These are phyloP conservation scores for Aspergillus hancockii DNA, from an alignment of 495 filamentous ascomycete genomes.

Conservation along the genomic window DNA sequence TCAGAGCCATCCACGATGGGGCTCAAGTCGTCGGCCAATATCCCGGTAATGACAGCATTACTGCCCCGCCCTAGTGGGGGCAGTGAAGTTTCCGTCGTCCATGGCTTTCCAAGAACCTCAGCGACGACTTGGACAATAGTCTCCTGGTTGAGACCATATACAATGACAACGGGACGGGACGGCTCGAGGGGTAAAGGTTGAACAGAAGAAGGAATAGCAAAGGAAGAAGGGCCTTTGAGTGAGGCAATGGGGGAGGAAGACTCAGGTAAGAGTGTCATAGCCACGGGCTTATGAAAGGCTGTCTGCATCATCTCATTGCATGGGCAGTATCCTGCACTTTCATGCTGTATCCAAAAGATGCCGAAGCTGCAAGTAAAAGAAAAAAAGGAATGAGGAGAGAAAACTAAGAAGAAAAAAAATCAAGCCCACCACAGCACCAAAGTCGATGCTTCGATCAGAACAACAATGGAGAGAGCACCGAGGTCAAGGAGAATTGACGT, in stretches of 20 bases:
- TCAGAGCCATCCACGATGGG: conserved; percentile 50
- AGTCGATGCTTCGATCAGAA: background rate
- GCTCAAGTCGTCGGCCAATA: conserved; percentile 53
- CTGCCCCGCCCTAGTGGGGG: conserved; percentile 49
- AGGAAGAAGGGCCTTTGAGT: conserved; percentile 14
- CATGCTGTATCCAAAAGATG: conserved; percentile 24
- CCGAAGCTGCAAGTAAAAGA: background rate
- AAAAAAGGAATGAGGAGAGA: background rate
- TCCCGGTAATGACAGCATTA: conserved; percentile 58
- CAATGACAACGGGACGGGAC: conserved; percentile 51
- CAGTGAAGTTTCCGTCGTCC: conserved; percentile 55
- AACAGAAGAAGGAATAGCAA: conserved; percentile 11
- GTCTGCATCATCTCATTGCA: conserved; percentile 47
- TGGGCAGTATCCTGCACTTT: conserved; percentile 22
- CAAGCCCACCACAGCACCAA: background rate
- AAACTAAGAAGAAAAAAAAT: background rate
- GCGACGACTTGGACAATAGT: conserved; percentile 67
- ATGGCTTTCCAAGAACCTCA: conserved; percentile 67
- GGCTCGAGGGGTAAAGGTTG: conserved; percentile 19
- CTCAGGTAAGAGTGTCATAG: conserved; percentile 37
- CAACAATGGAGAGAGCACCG: background rate
- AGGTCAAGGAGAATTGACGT: background rate
- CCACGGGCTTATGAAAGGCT: conserved; percentile 38
- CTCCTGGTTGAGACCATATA: conserved; percentile 62
- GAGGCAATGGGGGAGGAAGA: conserved; percentile 15